phyloP scores from a whole-genome alignment of 1,284 basidiomycete species.

The Lentinula novae-zelandiae region DNA sequence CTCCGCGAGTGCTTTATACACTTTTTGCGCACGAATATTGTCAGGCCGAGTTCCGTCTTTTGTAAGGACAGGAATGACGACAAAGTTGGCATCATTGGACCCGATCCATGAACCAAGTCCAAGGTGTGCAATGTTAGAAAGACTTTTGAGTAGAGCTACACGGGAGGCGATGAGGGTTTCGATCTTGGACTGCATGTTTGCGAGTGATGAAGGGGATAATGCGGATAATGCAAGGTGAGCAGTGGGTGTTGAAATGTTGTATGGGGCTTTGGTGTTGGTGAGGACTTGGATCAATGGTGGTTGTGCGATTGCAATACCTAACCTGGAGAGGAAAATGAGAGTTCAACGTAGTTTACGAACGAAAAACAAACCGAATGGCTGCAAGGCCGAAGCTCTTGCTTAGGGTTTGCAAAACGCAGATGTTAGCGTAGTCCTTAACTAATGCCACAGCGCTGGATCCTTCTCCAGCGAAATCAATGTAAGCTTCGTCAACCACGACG shows the following conservation, averaged over 20 bases:
- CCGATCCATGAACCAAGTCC: constrained; percentile 78
- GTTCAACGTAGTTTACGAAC: not conserved
- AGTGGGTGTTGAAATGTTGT: constrained; percentile 93
- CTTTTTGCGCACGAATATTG: constrained; percentile 61
- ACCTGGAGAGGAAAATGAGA: constrained; percentile 35
- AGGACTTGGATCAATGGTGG: constrained; percentile 90
- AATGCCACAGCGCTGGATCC: constrained; percentile 68
- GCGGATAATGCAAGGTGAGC: constrained; percentile 83
- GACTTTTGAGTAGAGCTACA: constrained; percentile 42
- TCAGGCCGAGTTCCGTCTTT: constrained; percentile 46
- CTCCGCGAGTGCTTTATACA: constrained; percentile 88
- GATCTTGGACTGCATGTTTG: constrained; percentile 66
- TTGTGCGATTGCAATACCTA: constrained; percentile 89
- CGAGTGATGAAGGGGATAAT: constrained; percentile 62
- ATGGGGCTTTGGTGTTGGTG: constrained; percentile 96
- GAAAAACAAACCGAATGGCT: constrained; percentile 72
- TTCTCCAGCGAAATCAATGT: constrained; percentile 86
- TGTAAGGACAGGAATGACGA: constrained; percentile 78
- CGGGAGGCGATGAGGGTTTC: constrained; percentile 61
- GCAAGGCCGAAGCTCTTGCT: constrained; percentile 97
- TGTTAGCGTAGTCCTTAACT: constrained; percentile 81
- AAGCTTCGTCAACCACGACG: constrained; percentile 95
- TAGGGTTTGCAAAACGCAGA: constrained; percentile 93
- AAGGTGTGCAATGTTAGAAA: constrained; percentile 45
- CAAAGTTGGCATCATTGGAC: constrained; percentile 89